These are phyloP conservation scores for Emmonsiellopsis sp. DNA, from an alignment of 2,329 filamentous ascomycete genomes.

Conservation along the genomic window DNA sequence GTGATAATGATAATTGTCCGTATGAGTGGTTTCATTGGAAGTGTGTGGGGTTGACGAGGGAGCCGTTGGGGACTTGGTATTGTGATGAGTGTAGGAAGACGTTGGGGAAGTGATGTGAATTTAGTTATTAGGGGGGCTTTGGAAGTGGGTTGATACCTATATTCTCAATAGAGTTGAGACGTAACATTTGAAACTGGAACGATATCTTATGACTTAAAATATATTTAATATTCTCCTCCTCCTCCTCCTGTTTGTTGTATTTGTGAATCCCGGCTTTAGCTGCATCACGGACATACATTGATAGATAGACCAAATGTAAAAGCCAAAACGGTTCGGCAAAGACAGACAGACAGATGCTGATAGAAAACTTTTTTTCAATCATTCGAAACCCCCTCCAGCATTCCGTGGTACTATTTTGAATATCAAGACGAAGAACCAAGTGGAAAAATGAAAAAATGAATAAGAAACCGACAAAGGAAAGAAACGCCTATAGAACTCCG, in stretches of 20 bases:
- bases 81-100: constrained; percentile 44
- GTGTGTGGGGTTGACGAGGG: constrained; percentile 53
- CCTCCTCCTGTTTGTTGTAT: too few relatives aligned
- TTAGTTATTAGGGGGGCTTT: background rate
- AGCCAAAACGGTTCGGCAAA: too few relatives aligned
- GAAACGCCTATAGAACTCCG: constrained; percentile 6
- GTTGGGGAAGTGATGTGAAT: constrained; percentile 23
- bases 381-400: too few relatives aligned
- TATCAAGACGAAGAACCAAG: background rate
- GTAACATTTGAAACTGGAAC: too few relatives aligned
- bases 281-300: too few relatives aligned
- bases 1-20: constrained; percentile 55
- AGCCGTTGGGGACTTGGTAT: constrained; percentile 51
- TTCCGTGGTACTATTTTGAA: too few relatives aligned
- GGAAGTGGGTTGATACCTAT: background rate
- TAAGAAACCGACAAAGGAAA: background rate
- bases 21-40: constrained; percentile 61
- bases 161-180: background rate
- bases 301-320: too few relatives aligned
- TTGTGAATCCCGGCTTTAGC: too few relatives aligned
- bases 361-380: too few relatives aligned
- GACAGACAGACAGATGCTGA: too few relatives aligned
- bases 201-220: too few relatives aligned
- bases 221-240: too few relatives aligned
- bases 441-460: background rate